Base-by-base conservation (phyloP, 2,329 filamentous ascomycete species). In the Cladosporium sp. region DNA sequence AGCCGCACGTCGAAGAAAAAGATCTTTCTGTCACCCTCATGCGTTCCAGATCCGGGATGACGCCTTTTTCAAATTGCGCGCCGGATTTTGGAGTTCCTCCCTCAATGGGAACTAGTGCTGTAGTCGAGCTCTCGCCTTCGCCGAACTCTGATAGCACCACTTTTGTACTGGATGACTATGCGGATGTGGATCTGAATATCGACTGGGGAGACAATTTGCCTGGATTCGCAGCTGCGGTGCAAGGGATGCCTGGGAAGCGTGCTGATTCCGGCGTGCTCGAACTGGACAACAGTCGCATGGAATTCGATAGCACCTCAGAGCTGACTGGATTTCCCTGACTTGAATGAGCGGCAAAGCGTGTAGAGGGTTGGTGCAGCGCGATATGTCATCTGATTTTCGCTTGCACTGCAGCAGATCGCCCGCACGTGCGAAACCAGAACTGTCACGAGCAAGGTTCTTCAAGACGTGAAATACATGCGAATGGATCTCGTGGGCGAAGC, bases 1-100 rank as follows among this genome's bases (percentile, higher is more conserved):
- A 50, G 40, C 48, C 48, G 16, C 39, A 50, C 6, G 48, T 50
- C 8, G 11, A 43, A n/a, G 32, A 43, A 13, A 32, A 43, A n/a
- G 32, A 38, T 12, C 15, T 50, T 6, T 40, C 48, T 15, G 19
- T 43, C 3, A 7, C n/a, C 15, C 3, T 40, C 33, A 25, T 25
- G 16, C 38, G 45, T 8, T 36, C 45, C 12, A 33, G 36, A 15
- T 27, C 27, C 16, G 45, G 45, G 9, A 3, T 48, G 12, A 20
- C 36, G 18, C 45, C 45, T 32, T 48, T 48, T 40, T 16, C 30
- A 7, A 27, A 36, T 18, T n/a, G 15, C 7, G 30, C 30, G 15
- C 4, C 13, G 32, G n/a, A n/a, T 7, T 4, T 7, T 35, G 32
- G 12, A 27, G 19, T 38, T 11, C 35, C 15, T 2, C 35, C 15